These are phyloP conservation scores for Datisca glomerata DNA, from an alignment of 306 rosid genomes.

Conservation along the genomic window DNA sequence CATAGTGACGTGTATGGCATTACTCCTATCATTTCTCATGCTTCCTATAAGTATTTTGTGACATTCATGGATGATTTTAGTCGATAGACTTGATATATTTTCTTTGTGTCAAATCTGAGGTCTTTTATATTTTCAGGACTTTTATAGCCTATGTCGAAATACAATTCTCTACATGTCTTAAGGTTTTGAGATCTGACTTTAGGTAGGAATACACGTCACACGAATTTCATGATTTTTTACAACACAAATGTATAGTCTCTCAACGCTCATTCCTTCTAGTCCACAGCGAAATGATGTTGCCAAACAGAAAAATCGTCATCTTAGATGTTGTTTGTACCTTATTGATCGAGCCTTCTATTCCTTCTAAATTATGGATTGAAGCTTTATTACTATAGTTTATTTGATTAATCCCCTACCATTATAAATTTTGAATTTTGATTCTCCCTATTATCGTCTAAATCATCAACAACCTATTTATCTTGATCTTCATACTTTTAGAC, in stretches of 20 bases:
- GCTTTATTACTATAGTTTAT: background rate
- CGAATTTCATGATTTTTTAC: background rate
- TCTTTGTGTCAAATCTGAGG: background rate
- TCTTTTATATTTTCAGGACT: too few relatives aligned
- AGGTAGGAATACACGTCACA: background rate
- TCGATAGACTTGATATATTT: background rate
- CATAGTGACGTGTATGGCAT: conserved; percentile 2
- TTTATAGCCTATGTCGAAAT: too few relatives aligned
- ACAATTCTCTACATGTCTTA: background rate
- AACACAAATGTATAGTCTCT: background rate
- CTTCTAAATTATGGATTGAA: background rate
- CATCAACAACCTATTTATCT: background rate
- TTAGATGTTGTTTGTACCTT: background rate
- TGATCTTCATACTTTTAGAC: background rate
- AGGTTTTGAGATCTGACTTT: background rate
- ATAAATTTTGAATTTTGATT: background rate
- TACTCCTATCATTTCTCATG: conserved; percentile 1
- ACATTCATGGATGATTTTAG: background rate
- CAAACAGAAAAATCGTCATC: background rate
- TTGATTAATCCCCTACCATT: conserved; percentile 1
- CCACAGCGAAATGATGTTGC: conserved; percentile 1
- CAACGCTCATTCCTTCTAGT: conserved; percentile 1
- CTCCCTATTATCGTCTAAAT: background rate
- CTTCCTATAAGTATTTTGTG: background rate
- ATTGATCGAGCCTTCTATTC: background rate